Evolutionary conservation across 2,329 filamentous ascomycete species (phyloP).

Genomic region (Dactylellina haptotyla): DNA sequence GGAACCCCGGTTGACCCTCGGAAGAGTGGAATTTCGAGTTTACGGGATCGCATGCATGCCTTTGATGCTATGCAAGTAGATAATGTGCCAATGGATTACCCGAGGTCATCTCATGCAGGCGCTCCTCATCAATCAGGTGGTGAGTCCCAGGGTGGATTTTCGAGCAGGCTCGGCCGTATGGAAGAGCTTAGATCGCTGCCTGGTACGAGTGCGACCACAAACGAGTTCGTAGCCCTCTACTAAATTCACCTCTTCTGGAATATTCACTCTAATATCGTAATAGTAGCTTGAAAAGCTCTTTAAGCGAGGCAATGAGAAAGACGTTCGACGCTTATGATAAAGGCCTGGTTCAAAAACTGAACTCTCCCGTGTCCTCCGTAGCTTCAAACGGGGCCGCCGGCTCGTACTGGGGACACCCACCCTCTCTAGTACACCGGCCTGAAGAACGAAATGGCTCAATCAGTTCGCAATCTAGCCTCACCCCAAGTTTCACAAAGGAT

Average conservation of each 20-base stretch:
- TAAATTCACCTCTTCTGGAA: not conserved
- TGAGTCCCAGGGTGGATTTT: slow-evolving; percentile 27
- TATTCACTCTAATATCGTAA: slow-evolving; percentile 13
- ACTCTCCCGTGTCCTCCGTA: slow-evolving; percentile 40
- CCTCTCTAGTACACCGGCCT: slow-evolving; percentile 38
- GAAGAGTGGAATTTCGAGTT: slow-evolving; percentile 47
- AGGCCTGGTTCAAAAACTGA: slow-evolving; percentile 49
- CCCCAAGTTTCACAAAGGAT: slow-evolving; percentile 42
- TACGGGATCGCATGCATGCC: slow-evolving; percentile 45
- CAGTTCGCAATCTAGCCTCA: slow-evolving; percentile 44
- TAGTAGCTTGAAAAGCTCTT: slow-evolving; percentile 47
- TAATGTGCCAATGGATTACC: slow-evolving; percentile 16
- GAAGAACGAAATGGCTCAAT: slow-evolving; percentile 49
- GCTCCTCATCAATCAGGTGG: slow-evolving; percentile 5
- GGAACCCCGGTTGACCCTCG: slow-evolving; percentile 25
- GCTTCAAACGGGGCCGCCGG: slow-evolving; percentile 33
- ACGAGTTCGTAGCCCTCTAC: slow-evolving; percentile 30
- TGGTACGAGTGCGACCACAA: slow-evolving; percentile 34
- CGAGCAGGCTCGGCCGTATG: slow-evolving; percentile 18
- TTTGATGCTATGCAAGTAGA: slow-evolving; percentile 52
- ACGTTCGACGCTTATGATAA: slow-evolving; percentile 53
- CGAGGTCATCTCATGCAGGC: slow-evolving; percentile 16
- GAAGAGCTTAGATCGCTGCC: slow-evolving; percentile 37
- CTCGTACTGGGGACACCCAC: slow-evolving; percentile 29
- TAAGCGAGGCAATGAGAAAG: slow-evolving; percentile 52